phyloP scores from a whole-genome alignment of 257 asterid species.

The Perilla frutescens region DNA sequence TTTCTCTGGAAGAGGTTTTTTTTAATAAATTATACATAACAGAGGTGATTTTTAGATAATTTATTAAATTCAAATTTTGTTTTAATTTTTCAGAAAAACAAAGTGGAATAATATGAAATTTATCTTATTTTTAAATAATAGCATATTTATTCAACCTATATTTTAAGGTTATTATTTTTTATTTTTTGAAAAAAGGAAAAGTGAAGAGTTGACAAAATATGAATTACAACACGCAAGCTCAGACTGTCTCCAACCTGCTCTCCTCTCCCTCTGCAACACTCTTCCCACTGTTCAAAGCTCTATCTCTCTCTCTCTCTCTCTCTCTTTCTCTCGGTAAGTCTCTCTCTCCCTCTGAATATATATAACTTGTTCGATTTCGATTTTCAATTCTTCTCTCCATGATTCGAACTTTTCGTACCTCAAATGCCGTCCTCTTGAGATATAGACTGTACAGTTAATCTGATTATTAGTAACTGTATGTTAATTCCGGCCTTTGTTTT shows the following conservation, averaged over 20 bases:
- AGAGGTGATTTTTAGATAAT: too few relatives aligned
- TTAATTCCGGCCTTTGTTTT: not conserved
- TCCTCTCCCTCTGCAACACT: conserved; percentile 43
- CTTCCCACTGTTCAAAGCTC: conserved; percentile 49
- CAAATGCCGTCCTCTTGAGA: conserved; percentile 30
- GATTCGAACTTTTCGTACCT: not conserved
- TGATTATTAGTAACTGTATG: not conserved
- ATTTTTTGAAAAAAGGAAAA: not conserved
- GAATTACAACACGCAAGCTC: conserved; percentile 38
- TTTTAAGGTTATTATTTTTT: too few relatives aligned
- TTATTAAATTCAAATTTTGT: too few relatives aligned
- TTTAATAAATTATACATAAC: too few relatives aligned
- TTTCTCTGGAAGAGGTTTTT: too few relatives aligned
- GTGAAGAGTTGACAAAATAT: conserved; percentile 21
- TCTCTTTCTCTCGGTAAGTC: conserved; percentile 39
- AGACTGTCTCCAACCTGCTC: conserved; percentile 46
- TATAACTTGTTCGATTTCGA: not conserved
- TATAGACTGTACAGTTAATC: conserved; percentile 1
- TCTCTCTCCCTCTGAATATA: not conserved
- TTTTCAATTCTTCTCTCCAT: not conserved
- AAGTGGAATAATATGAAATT: too few relatives aligned
- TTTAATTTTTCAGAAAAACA: too few relatives aligned
- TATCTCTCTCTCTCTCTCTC: conserved; percentile 37
- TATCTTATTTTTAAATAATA: too few relatives aligned
- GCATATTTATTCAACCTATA: too few relatives aligned